Base-by-base conservation (phyloP, 176 grass and related monocot species). In the sorghum (Sorghum bicolor) region DNA sequence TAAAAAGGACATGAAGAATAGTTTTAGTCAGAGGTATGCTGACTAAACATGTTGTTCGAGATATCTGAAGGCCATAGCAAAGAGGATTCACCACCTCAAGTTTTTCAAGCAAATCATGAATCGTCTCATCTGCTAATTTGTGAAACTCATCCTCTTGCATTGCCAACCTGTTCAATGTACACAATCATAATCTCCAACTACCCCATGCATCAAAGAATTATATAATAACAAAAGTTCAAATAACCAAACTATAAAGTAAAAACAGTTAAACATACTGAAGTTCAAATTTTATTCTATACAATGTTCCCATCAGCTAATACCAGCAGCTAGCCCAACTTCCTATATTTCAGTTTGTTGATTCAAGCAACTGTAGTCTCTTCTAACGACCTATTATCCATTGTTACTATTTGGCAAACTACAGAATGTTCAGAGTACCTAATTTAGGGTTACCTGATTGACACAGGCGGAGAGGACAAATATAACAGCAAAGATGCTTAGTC, bases 91-190 rank as follows among this genome's bases (percentile, higher is more conserved):
- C 48, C 83, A 97, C 94, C 92, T 97, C 94, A 63, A 97, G 83
- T 74, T 91, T 94, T 76, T 94, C 88, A 74, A 87, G 83, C 72
- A 97, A 89, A 74, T 89, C 79, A 32, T 92, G 92, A 92, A 98
- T 90, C 0, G 89, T 95, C 22, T 88, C 91, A 85, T 98, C 93
- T 65, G 93, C 96, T 24, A 92, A 48, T 66, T 81, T 89, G 87
- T 98, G 96, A 58, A 83, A 96, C 77, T 96, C 89, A 15, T 92
- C 87, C 80, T 98, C 96, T 39, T 82, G 20, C 72, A 96, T 68
- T 57, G 90, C 85, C n/a, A 76, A 91, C 87, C 93, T 99, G 83
- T 33, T 55, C 31, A 75, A 70, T 10, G 57, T 39, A 85, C 13
- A 52, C 15, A 72, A 9, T 2, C 8, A 17, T 10, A 72, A 80